Conservation (phyloP, 2,329 filamentous ascomycete species). For the Fusarium lateritium region DNA sequence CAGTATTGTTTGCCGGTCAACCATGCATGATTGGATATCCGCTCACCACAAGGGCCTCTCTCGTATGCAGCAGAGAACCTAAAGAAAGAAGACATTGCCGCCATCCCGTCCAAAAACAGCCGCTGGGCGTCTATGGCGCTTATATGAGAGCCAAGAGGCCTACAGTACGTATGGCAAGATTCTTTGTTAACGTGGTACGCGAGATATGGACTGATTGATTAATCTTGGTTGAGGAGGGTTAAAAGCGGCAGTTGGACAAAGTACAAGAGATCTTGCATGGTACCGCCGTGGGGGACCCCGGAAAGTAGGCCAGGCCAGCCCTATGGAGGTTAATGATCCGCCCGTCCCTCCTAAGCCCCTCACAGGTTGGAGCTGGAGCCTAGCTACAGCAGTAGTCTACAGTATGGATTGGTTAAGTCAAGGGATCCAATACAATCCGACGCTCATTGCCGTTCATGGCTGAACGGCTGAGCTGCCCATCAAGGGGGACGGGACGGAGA, state of each 20-base stretch:
- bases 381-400: conserved; percentile 13
- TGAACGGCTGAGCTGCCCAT: conserved; percentile 35
- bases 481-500: conserved; percentile 16
- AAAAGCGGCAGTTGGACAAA: conserved; percentile 12
- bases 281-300: conserved; percentile 18
- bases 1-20: neutral
- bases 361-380: conserved; percentile 23
- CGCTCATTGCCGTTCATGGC: conserved; percentile 22
- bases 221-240: conserved; percentile 7
- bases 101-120: neutral
- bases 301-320: conserved; percentile 26
- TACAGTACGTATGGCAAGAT: neutral
- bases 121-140: conserved; percentile 14
- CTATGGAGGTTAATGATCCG: conserved; percentile 29
- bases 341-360: conserved; percentile 5
- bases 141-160: neutral
- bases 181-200: neutral
- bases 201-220: neutral
- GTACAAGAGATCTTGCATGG: conserved; percentile 10
- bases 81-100: conserved; percentile 9
- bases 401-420: conserved; percentile 10
- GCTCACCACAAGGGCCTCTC: neutral
- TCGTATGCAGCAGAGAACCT: conserved; percentile 5
- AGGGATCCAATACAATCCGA: neutral
- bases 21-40: conserved; percentile 9